Conservation (phyloP, 108 stramenopile species). For the Skeletonema menzelii region DNA sequence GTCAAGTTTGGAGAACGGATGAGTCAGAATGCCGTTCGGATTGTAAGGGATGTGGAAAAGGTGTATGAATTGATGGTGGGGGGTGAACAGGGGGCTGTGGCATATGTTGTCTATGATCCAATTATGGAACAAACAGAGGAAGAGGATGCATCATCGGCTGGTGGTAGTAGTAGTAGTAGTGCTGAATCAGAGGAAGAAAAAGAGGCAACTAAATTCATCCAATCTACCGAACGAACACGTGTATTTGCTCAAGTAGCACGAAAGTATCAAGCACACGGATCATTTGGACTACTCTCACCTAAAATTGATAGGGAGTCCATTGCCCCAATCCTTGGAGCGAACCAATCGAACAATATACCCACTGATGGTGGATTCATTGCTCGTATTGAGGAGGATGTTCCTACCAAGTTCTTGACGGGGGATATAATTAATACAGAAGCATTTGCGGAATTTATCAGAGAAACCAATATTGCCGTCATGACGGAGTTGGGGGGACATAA, state of each 20-base stretch:
- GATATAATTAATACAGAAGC: constrained; percentile 12
- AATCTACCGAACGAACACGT: constrained; percentile 54
- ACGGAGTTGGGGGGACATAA: constrained; percentile 64
- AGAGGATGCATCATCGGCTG: constrained; percentile 30
- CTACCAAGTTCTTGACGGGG: constrained; percentile 26
- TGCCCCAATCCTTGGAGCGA: constrained; percentile 38
- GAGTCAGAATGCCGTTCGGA: constrained; percentile 53
- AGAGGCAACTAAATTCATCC: constrained; percentile 38
- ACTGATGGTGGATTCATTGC: constrained; percentile 44
- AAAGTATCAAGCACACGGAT: constrained; percentile 58
- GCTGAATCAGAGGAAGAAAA: constrained; percentile 40
- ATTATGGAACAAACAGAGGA: not conserved
- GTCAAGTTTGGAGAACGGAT: constrained; percentile 72
- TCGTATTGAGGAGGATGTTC: constrained; percentile 51
- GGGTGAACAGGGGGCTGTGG: constrained; percentile 35
- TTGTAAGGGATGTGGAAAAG: constrained; percentile 9
- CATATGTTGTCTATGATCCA: constrained; percentile 69
- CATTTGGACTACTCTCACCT: constrained; percentile 63
- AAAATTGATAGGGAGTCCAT: constrained; percentile 28
- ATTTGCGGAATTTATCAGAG: constrained; percentile 54
- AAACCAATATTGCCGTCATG: constrained; percentile 65
- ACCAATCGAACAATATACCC: constrained; percentile 1
- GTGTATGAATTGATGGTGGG: not conserved
- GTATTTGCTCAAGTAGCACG: constrained; percentile 74
- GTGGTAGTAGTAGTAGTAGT: too few relatives aligned